Percentiles rank a stretch among this genome's conserved stretches.
These are phyloP conservation scores for Batkoa obscura DNA, from an alignment of 371 early-diverging fungal genomes.

Conservation along the genomic window DNA sequence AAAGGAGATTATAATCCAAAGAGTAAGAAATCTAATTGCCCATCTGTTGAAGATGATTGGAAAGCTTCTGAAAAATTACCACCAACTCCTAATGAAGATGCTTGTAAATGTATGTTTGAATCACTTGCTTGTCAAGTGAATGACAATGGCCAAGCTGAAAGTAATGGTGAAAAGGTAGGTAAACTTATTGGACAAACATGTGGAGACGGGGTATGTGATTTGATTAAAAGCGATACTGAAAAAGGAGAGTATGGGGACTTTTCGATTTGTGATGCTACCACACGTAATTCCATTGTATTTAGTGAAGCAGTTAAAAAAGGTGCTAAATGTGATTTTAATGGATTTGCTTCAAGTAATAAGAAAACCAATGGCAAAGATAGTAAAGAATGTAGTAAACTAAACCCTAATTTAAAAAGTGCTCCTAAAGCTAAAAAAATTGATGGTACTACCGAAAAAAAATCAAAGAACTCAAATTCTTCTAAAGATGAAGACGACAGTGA, in stretches of 20 bases:
- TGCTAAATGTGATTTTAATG: not conserved
- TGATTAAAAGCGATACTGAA: not conserved
- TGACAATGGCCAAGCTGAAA: not conserved
- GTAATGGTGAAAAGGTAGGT: not conserved
- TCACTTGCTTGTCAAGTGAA: not conserved
- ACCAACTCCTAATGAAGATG: constrained; percentile 41
- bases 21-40: not conserved
- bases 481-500: not conserved
- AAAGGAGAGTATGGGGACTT: not conserved
- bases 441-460: not conserved
- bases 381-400: not conserved
- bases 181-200: not conserved
- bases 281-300: not conserved
- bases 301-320: not conserved
- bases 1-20: not conserved
- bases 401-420: not conserved
- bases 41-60: constrained; percentile 18
- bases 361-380: not conserved
- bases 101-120: constrained; percentile 37
- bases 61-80: constrained; percentile 32
- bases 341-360: not conserved
- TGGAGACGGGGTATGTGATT: not conserved
- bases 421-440: not conserved
- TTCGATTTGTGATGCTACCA: not conserved
- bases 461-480: not conserved